Conservation (phyloP, 169 alveolate species). For the Perkinsus chesapeaki region DNA sequence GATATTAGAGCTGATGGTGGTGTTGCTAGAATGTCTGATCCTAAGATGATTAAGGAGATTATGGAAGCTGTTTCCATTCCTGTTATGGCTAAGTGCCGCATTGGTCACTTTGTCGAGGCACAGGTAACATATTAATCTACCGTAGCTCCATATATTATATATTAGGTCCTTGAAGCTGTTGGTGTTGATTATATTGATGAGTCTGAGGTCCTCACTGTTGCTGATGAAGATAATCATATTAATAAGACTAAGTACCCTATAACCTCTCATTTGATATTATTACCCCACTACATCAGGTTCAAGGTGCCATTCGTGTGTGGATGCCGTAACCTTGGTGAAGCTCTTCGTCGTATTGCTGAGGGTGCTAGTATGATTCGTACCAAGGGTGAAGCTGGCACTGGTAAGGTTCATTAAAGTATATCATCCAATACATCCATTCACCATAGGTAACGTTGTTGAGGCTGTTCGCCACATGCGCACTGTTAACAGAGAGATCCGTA, state of each 20-base stretch:
- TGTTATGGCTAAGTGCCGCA: conserved; percentile 61
- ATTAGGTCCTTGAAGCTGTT: conserved; percentile 32
- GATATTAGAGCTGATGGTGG: conserved; percentile 51
- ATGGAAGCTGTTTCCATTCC: conserved; percentile 48
- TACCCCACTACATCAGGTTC: neutral
- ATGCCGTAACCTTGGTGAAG: conserved; percentile 61
- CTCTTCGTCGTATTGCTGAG: conserved; percentile 57
- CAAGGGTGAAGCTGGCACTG: conserved; percentile 59
- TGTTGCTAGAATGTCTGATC: conserved; percentile 62
- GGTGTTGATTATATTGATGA: conserved; percentile 62
- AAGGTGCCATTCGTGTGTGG: conserved; percentile 66
- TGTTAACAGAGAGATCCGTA: conserved; percentile 36
- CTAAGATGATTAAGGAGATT: conserved; percentile 53
- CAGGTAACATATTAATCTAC: too few relatives aligned
- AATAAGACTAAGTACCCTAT: conserved; percentile 44
- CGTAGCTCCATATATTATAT: too few relatives aligned
- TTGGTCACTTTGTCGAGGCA: conserved; percentile 62
- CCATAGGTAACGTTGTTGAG: conserved; percentile 38
- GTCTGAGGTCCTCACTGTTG: conserved; percentile 58
- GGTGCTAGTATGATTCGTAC: conserved; percentile 66
- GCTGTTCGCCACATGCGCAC: conserved; percentile 59
- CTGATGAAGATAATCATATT: conserved; percentile 53
- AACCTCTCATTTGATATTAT: neutral
- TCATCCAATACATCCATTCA: neutral
- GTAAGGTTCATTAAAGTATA: too few relatives aligned